Evolutionary conservation across 2,329 filamentous ascomycete genomes (phyloP).

Genomic region (Aspergillus puulaauensis): DNA sequence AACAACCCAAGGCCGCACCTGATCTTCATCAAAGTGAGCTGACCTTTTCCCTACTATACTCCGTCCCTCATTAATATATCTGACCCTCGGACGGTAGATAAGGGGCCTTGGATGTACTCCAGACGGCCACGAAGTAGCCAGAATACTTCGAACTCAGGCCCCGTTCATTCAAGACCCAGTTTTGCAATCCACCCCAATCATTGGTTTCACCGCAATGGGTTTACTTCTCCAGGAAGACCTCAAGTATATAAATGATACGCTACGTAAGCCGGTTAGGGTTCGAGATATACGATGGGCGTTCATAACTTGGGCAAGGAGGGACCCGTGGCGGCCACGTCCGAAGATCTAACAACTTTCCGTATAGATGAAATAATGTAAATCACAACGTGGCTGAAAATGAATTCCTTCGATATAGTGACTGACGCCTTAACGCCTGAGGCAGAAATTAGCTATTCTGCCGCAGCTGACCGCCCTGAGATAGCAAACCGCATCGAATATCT

Average conservation of each 20-base stretch:
- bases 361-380: neutral
- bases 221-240: neutral
- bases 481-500: constrained; percentile 10
- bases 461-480: constrained; percentile 5
- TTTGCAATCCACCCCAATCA: neutral
- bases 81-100: neutral
- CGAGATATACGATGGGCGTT: neutral
- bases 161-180: neutral
- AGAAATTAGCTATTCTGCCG: constrained; percentile 1
- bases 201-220: neutral
- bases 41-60: neutral
- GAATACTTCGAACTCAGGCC: neutral
- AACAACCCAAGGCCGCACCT: neutral
- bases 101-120: neutral
- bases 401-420: neutral
- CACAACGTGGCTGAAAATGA: neutral
- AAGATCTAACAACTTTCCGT: neutral
- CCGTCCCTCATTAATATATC: too few species aligned
- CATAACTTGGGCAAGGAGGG: neutral
- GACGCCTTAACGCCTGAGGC: constrained; percentile 8
- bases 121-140: neutral
- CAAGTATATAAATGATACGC: neutral
- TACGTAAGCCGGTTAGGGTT: neutral
- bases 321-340: neutral
- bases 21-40: neutral